Percentiles rank a stretch among this genome's conserved stretches.
Conservation (phyloP, 2,329 filamentous ascomycete genomes). For the Metarhizium humberi region DNA sequence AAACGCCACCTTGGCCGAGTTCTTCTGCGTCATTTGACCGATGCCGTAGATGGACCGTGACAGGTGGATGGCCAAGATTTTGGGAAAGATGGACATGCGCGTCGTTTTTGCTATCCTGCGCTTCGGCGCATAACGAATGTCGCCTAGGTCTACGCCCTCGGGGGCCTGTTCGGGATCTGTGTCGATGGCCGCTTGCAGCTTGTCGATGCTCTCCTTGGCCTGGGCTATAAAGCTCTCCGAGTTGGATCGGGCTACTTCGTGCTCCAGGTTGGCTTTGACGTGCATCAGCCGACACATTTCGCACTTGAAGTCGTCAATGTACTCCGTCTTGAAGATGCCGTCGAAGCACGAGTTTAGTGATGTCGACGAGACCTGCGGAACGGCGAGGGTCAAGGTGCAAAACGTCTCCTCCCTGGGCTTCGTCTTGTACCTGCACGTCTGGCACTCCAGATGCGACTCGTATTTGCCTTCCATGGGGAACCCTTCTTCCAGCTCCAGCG, state of each 20-base stretch:
- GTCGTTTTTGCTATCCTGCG: conserved; percentile 81
- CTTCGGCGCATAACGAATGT: conserved; percentile 65
- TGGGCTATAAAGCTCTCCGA: conserved; percentile 41
- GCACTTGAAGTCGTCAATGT: conserved; percentile 95
- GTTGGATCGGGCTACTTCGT: conserved; percentile 46
- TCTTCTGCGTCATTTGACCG: conserved; percentile 73
- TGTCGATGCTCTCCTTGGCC: conserved; percentile 50
- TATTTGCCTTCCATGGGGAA: conserved; percentile 90
- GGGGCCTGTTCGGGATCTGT: conserved; percentile 73
- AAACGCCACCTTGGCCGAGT: conserved; percentile 87
- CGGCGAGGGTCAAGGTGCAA: conserved; percentile 83
- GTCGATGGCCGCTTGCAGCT: conserved; percentile 61
- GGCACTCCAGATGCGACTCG: conserved; percentile 91
- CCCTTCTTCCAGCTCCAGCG: conserved; percentile 50
- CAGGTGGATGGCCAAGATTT: conserved; percentile 82
- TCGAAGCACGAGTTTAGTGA: conserved; percentile 86
- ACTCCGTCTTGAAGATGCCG: conserved; percentile 85
- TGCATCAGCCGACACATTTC: conserved; percentile 85
- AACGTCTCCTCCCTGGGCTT: conserved; percentile 77
- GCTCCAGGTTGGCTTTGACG: conserved; percentile 55
- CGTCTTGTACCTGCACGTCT: conserved; percentile 82
- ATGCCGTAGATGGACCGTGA: conserved; percentile 87
- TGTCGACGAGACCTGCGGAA: conserved; percentile 74
- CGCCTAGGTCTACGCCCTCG: conserved; percentile 64
- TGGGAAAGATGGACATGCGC: conserved; percentile 78